Conservation (phyloP, 805 yeast species). For the Lachancea lanzarotensis region DNA sequence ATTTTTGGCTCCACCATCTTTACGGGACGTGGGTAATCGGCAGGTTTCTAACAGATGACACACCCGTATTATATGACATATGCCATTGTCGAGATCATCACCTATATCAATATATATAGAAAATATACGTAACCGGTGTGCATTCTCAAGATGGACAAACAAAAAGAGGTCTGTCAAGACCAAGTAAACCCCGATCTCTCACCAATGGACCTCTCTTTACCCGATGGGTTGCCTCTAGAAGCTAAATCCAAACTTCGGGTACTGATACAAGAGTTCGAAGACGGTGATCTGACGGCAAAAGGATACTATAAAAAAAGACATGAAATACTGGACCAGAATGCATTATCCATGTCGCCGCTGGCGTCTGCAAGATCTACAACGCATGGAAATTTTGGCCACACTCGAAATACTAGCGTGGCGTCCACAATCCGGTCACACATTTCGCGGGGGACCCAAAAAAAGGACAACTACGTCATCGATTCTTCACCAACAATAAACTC, state of each 20-base stretch:
- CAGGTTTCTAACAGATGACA: too few relatives aligned
- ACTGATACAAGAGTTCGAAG: slow-evolving; percentile 47
- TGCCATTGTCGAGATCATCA: too few relatives aligned
- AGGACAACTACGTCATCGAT: slow-evolving; percentile 2
- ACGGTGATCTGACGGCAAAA: slow-evolving; percentile 67
- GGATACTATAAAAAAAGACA: slow-evolving; percentile 58
- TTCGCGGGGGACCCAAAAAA: neutral
- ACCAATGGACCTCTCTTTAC: slow-evolving; percentile 35
- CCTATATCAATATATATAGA: too few relatives aligned
- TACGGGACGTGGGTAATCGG: too few relatives aligned
- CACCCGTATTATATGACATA: too few relatives aligned
- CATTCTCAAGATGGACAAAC: neutral
- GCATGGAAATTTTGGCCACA: neutral
- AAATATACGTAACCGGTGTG: too few relatives aligned
- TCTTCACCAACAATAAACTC: slow-evolving; percentile 4
- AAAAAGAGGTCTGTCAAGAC: neutral
- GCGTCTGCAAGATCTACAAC: slow-evolving; percentile 2
- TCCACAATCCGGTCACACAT: slow-evolving; percentile 14
- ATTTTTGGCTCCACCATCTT: too few relatives aligned
- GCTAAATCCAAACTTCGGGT: slow-evolving; percentile 36
- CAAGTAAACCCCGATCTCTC: neutral
- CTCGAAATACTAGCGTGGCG: slow-evolving; percentile 16
- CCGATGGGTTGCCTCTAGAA: slow-evolving; percentile 35
- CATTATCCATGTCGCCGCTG: slow-evolving; percentile 6
- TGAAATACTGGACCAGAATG: slow-evolving; percentile 18